phyloP scores from a whole-genome alignment of 345 rosid genomes.

The Alliaria petiolata region DNA sequence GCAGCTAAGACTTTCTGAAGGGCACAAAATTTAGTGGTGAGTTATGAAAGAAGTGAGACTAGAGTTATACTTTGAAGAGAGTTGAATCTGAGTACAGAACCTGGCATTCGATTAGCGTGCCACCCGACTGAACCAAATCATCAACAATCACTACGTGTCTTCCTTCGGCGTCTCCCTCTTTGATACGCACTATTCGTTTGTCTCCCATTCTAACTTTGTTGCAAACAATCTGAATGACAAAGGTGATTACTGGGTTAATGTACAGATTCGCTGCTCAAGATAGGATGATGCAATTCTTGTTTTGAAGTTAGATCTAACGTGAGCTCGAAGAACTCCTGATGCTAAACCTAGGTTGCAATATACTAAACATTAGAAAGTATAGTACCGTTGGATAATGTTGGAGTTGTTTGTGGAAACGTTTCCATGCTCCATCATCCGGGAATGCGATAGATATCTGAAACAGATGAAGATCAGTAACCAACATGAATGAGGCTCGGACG shows the following conservation, averaged over 20 bases:
- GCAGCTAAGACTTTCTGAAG: slow-evolving; percentile 84
- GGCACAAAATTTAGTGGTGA: neutral
- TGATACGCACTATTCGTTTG: slow-evolving; percentile 81
- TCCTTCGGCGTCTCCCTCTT: slow-evolving; percentile 86
- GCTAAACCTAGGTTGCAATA: neutral
- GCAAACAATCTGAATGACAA: slow-evolving; percentile 67
- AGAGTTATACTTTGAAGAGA: neutral
- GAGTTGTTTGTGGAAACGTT: slow-evolving; percentile 91
- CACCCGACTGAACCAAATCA: slow-evolving; percentile 97
- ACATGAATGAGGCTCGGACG: neutral
- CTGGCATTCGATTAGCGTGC: slow-evolving; percentile 97
- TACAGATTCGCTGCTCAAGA: neutral
- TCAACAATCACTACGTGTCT: slow-evolving; percentile 93
- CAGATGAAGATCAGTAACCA: neutral
- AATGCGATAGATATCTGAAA: slow-evolving; percentile 94
- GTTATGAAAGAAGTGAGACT: neutral
- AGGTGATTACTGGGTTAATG: neutral
- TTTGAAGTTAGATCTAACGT: neutral
- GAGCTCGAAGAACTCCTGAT: neutral
- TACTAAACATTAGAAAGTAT: neutral
- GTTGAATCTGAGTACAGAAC: slow-evolving; percentile 35
- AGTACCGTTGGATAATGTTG: slow-evolving; percentile 92
- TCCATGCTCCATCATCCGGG: slow-evolving; percentile 99
- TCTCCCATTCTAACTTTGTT: slow-evolving; percentile 92
- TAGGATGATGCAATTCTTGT: neutral